Base-by-base conservation (phyloP, 257 asterid species). In the Fraxinus quadrangulata region DNA sequence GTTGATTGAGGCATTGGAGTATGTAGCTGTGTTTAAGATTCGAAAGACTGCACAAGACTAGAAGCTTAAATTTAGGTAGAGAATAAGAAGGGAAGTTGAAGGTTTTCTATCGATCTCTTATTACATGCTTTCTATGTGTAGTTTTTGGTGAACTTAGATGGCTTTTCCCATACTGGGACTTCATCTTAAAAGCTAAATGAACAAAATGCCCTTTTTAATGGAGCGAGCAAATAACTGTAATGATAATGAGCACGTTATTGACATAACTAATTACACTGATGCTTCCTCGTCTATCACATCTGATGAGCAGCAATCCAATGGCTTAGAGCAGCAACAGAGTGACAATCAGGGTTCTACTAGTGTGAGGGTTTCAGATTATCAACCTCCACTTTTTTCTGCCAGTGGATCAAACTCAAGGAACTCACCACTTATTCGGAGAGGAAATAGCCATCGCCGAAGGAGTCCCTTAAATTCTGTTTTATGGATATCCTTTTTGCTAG, bases 391-490 rank as follows among this genome's bases (percentile, higher is more conserved):
- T 76, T 80, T 92, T 77, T 28, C 93, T 79, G 75, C 89, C 36
- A 86, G 84, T 74, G 90, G 85, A 77, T 79, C 95, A 77, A 91
- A 85, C 85, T 39, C 90, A 34, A 87, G 93, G 79, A 91, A 67
- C 80, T 79, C 96, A 69, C 86, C 96, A 40, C 80, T 91, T 68
- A 71, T 70, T 79, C 90, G 91, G 70, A 87, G 97, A 82, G 91
- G 92, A 80, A 91, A 77, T 80, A 86, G 87, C 19, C 96, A 86
- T 77, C 91, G 90, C 72, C 92, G 83, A 77, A 87, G 98, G 83
- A 95, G 96, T 83, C 96, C 97, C 10, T 74, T 95, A 63, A 93
- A 93, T 80, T 90, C 98, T 51, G 91, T 81, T 72, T 65, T 91
- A 61, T 95, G 99, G 36, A 33, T 33, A 33, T 33, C 97, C 13